phyloP scores from a whole-genome alignment of 2,329 filamentous ascomycete genomes.

The Davidsoniella neocaledoniae region DNA sequence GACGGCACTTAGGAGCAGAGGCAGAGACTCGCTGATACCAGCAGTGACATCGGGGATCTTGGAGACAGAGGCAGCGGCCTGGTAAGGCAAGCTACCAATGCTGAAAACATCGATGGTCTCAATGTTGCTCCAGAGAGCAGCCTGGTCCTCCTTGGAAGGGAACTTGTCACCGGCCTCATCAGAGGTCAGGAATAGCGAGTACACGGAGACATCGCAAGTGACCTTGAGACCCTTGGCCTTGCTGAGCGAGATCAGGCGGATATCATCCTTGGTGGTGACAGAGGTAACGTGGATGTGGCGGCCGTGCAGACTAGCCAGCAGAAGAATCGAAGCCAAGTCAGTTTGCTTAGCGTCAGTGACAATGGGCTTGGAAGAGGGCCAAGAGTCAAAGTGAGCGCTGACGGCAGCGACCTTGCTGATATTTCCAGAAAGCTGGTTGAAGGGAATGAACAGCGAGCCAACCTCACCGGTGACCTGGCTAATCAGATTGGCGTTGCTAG shows the following conservation, averaged over 20 bases:
- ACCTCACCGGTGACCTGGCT: constrained; percentile 56
- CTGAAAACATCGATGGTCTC: constrained; percentile 63
- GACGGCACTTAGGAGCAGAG: constrained; percentile 60
- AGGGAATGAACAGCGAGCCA: constrained; percentile 66
- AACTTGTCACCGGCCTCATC: constrained; percentile 49
- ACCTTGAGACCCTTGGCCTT: constrained; percentile 71
- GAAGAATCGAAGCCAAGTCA: constrained; percentile 62
- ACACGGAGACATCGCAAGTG: constrained; percentile 69
- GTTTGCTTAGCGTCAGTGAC: constrained; percentile 68
- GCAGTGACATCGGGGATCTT: constrained; percentile 37
- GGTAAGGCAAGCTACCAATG: constrained; percentile 61
- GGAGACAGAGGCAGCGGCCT: constrained; percentile 42
- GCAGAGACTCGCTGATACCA: constrained; percentile 58
- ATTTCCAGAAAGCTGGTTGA: constrained; percentile 66
- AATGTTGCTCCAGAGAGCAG: constrained; percentile 58
- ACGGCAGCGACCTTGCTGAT: constrained; percentile 71
- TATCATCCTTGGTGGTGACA: constrained; percentile 67
- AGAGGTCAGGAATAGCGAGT: constrained; percentile 58
- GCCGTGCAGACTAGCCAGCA: constrained; percentile 62
- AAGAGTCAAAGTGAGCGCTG: constrained; percentile 61
- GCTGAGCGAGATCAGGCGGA: constrained; percentile 57
- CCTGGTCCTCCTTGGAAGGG: constrained; percentile 51
- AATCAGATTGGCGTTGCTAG: constrained; percentile 57
- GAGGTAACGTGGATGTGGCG: constrained; percentile 66
- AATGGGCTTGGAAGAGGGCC: constrained; percentile 64